Percentiles rank a stretch among this genome's conserved stretches.
Evolutionary conservation across 495 filamentous ascomycete genomes (phyloP).

Genomic region (Rostrohypoxylon terebratum): DNA sequence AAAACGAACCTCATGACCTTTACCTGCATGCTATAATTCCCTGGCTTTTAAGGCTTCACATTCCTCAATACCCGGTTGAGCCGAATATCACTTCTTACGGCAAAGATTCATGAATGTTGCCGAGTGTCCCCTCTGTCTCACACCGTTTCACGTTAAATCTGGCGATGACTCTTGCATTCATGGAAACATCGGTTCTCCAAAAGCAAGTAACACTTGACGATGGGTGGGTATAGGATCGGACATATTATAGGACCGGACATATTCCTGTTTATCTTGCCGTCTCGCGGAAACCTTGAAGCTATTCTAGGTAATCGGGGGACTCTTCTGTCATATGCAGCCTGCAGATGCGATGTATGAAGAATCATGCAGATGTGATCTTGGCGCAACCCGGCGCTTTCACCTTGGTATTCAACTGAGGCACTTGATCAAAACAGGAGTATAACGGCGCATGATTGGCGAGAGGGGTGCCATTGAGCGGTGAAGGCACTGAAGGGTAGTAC

Average conservation of each 20-base stretch:
- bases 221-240: constrained; percentile 5
- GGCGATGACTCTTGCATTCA: neutral
- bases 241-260: constrained; percentile 1
- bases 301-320: constrained; percentile 15
- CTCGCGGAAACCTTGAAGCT: constrained; percentile 10
- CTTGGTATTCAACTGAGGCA: constrained; percentile 33
- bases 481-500: constrained; percentile 41
- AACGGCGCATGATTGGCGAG: constrained; percentile 31
- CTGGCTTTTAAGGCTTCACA: constrained; percentile 11
- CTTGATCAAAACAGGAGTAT: constrained; percentile 18
- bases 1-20: constrained; percentile 39
- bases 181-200: neutral
- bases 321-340: constrained; percentile 36
- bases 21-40: constrained; percentile 25
- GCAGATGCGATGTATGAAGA: constrained; percentile 28
- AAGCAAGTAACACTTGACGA: neutral
- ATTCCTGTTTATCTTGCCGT: constrained; percentile 11
- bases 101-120: constrained; percentile 10
- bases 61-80: constrained; percentile 11
- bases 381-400: constrained; percentile 37
- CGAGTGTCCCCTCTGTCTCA: constrained; percentile 1
- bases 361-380: constrained; percentile 41
- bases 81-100: neutral
- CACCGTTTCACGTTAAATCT: neutral
- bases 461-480: constrained; percentile 41